Evolutionary conservation across 169 alveolate genomes (phyloP), one percentile per base, ranked within the genome.

Genomic region (Plasmodium blacklocki): DNA sequence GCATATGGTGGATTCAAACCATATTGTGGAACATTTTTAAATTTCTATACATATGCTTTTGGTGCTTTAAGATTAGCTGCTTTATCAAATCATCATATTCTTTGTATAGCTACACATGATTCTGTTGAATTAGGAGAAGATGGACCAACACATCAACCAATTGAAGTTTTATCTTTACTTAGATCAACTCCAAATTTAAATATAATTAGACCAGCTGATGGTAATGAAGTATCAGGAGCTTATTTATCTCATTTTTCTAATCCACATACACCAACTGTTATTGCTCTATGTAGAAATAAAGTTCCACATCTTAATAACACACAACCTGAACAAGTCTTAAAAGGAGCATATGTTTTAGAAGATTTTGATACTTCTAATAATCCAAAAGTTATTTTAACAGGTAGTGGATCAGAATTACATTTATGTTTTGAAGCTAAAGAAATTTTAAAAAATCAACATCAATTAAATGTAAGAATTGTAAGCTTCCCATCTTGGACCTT

Each of bases 131-230:
- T 92, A 58, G 97, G 97, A 49, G 95, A 94, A 86, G 97, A 95
- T 80, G 97, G 97, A 15, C 96, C 97, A 2, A 95, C 97, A 4
- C 97, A 95, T 58, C 97, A 95, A 73, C 96, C 97, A 1, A 73
- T 93, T 67, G 97, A 95, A 89, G 96, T 95, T n/a, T 59, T 80
- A 54, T 75, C 94, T 21, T 75, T 89, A 58, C 72, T 93, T 45
- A 86, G 94, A 74, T 59, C 89, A 5, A 74, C 95, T 39, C 95
- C 95, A 14, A 91, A 92, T 76, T 23, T 93, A 85, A 64, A 89
- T 39, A 83, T 83, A 63, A 85, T 93, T 70, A 89, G 97, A 45
- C 97, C 97, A 2, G 96, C 95, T 11, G 97, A 94, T 68, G 94
- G 94, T 74, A 80, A 80, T 56, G 96, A 93, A 87, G 91, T 91